A percentile compares a stretch with the other conserved stretches of the same genome.
These are phyloP conservation scores for Dothistroma pini DNA, from an alignment of 2,329 filamentous ascomycete species.

Conservation along the genomic window DNA sequence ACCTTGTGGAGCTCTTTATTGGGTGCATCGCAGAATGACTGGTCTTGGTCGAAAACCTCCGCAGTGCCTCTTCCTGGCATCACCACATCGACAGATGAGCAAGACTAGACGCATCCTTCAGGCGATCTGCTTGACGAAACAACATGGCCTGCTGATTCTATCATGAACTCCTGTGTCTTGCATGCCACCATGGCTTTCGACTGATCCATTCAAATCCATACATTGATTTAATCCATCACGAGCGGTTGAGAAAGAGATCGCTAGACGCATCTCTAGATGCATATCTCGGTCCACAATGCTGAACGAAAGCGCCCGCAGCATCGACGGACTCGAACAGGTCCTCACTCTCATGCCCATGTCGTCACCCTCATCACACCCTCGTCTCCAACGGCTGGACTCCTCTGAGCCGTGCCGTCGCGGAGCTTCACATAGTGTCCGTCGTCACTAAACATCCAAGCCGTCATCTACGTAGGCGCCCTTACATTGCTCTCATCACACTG, in stretches of 20 bases:
- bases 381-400: neutral
- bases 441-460: neutral
- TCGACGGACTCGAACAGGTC: neutral
- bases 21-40: constrained; percentile 1
- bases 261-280: too few species aligned
- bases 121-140: neutral
- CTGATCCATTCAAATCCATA: neutral
- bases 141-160: neutral
- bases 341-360: neutral
- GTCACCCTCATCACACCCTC: neutral
- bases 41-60: neutral
- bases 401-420: neutral
- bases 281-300: too few species aligned
- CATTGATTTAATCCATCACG: neutral
- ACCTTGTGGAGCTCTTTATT: neutral
- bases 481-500: neutral
- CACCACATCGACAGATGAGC: neutral
- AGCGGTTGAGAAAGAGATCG: too few species aligned
- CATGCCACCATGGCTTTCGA: neutral
- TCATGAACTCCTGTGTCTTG: neutral
- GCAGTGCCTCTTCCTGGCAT: neutral
- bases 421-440: neutral
- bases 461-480: neutral
- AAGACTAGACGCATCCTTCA: neutral
- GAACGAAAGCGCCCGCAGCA: neutral